Percentiles rank a stretch among this genome's conserved stretches.
These are phyloP conservation scores for Plasmodium knowlesi DNA, from an alignment of 169 alveolate species.

Conservation along the genomic window DNA sequence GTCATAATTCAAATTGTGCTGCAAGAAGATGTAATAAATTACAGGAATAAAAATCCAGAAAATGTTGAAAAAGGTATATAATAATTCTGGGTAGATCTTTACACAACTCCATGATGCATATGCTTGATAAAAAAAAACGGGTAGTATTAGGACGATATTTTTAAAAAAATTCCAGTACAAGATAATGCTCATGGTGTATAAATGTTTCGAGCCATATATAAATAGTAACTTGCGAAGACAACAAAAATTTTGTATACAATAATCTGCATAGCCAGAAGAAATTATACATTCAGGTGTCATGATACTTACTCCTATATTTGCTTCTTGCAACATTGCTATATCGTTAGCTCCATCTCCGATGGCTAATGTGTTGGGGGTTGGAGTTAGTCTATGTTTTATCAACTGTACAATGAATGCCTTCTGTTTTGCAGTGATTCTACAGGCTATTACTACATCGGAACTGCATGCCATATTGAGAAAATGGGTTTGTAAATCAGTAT, in stretches of 20 bases:
- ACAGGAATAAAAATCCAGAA: slow-evolving; percentile 70
- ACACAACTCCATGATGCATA: slow-evolving; percentile 76
- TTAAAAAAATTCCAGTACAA: slow-evolving; percentile 75
- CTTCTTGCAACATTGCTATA: slow-evolving; percentile 87
- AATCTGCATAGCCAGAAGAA: slow-evolving; percentile 98
- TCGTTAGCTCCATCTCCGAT: slow-evolving; percentile 86
- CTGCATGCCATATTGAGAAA: slow-evolving; percentile 84
- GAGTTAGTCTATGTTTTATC: slow-evolving; percentile 77
- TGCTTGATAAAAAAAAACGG: slow-evolving; percentile 75
- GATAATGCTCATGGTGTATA: slow-evolving; percentile 72
- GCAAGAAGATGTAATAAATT: slow-evolving; percentile 65
- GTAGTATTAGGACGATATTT: slow-evolving; percentile 55
- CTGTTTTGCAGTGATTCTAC: slow-evolving; percentile 79
- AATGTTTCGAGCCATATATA: slow-evolving; percentile 94
- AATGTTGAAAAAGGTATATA: slow-evolving; percentile 53
- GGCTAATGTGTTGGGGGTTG: slow-evolving; percentile 84
- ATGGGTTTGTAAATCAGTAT: slow-evolving; percentile 78
- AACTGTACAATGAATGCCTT: slow-evolving; percentile 81
- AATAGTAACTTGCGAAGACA: slow-evolving; percentile 92
- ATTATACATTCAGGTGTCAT: slow-evolving; percentile 97
- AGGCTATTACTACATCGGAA: slow-evolving; percentile 83
- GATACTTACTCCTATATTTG: slow-evolving; percentile 96
- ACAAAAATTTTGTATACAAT: slow-evolving; percentile 94
- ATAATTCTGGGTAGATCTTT: slow-evolving; percentile 57
- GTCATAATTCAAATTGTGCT: slow-evolving; percentile 74